These are phyloP conservation scores for Botrytis hyacinthi DNA, from an alignment of 2,329 filamentous ascomycete species.

Conservation along the genomic window DNA sequence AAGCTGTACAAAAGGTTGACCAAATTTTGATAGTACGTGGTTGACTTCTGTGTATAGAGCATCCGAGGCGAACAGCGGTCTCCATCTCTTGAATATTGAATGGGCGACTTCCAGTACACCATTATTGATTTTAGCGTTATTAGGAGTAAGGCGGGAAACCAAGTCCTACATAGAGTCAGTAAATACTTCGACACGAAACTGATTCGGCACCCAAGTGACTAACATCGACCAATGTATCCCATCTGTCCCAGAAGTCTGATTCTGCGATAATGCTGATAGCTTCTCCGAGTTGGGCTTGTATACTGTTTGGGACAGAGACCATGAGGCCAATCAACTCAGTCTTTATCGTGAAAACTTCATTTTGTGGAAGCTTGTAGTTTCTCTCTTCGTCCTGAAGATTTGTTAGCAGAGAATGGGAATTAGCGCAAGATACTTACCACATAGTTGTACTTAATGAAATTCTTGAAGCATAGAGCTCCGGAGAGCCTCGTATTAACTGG, in stretches of 20 bases:
- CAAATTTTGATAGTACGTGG: constrained; percentile 86
- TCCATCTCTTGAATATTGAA: constrained; percentile 95
- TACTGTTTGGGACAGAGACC: constrained; percentile 82
- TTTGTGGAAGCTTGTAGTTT: constrained; percentile 78
- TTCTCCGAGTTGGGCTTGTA: constrained; percentile 93
- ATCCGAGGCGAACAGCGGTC: constrained; percentile 89
- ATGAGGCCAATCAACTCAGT: constrained; percentile 93
- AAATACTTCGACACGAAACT: background rate
- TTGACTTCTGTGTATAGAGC: constrained; percentile 94
- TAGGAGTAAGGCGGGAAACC: constrained; percentile 78
- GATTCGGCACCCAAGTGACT: constrained; percentile 32
- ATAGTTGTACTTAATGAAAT: constrained; percentile 94
- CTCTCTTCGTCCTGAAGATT: constrained; percentile 75
- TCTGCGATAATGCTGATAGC: constrained; percentile 97
- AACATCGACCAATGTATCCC: constrained; percentile 91
- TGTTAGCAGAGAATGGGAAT: constrained; percentile 22
- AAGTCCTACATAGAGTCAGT: constrained; percentile 60
- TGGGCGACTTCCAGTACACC: constrained; percentile 96
- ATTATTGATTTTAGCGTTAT: constrained; percentile 82
- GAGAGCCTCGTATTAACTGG: constrained; percentile 79
- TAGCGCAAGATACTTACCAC: constrained; percentile 54
- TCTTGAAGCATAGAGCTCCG: constrained; percentile 94
- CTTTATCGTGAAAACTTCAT: constrained; percentile 90
- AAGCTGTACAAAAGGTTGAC: constrained; percentile 76
- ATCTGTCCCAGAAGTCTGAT: constrained; percentile 93